Percentiles rank a stretch among this genome's conserved stretches.
Conservation (phyloP, 2,329 filamentous ascomycete species). For the Nemania sp. region DNA sequence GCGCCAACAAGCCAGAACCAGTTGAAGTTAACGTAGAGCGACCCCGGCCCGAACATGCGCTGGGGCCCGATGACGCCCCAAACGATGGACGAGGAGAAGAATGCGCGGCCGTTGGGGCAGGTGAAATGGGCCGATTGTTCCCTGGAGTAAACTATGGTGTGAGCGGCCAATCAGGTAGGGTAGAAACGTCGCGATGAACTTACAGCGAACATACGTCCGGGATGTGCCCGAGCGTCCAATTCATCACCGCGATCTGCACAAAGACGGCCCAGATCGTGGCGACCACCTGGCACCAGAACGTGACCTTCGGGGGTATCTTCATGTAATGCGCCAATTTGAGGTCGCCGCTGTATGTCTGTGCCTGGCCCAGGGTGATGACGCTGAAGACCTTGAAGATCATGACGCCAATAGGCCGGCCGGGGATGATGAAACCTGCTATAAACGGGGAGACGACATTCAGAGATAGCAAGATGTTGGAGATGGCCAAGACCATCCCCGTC, state of each 20-base stretch:
- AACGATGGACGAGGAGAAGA: constrained; percentile 59
- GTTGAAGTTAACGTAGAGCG: constrained; percentile 55
- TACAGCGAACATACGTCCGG: constrained; percentile 47
- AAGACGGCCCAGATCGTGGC: constrained; percentile 54
- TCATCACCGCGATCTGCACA: constrained; percentile 54
- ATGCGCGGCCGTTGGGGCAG: constrained; percentile 47
- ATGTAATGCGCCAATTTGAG: constrained; percentile 47
- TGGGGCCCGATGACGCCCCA: constrained; percentile 62
- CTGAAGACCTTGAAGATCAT: constrained; percentile 62
- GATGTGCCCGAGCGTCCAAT: constrained; percentile 53
- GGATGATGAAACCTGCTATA: constrained; percentile 63
- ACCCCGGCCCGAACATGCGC: constrained; percentile 58
- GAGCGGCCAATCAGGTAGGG: background rate
- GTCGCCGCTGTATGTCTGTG: constrained; percentile 42
- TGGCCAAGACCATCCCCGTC: constrained; percentile 52
- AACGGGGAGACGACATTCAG: constrained; percentile 60
- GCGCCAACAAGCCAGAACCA: constrained; percentile 61
- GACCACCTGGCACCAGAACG: constrained; percentile 55
- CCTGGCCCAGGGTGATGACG: constrained; percentile 45
- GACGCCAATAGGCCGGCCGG: constrained; percentile 58
- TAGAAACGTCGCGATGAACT: constrained; percentile 29
- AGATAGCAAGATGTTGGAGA: constrained; percentile 56
- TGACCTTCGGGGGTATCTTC: constrained; percentile 50
- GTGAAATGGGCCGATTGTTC: constrained; percentile 49
- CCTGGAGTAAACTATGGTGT: constrained; percentile 21